Evolutionary conservation across 1,284 basidiomycete genomes (phyloP).

Genomic region (Cutaneotrichosporon sp.): DNA sequence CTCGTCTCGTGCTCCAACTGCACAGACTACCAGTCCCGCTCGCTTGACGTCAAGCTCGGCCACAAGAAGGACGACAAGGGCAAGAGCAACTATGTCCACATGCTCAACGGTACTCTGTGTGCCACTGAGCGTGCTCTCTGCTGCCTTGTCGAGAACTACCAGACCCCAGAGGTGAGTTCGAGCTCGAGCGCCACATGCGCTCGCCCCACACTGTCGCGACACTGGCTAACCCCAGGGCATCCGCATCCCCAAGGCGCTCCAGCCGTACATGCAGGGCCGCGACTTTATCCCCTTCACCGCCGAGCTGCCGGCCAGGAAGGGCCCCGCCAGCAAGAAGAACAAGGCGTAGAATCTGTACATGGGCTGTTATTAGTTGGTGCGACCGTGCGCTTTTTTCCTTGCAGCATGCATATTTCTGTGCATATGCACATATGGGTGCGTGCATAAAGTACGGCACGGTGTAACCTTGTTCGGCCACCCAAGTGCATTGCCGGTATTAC

Average conservation of each 20-base stretch:
- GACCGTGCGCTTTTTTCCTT: too few relatives aligned
- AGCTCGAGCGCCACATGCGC: neutral
- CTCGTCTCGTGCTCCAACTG: constrained; percentile 87
- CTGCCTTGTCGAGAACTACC: constrained; percentile 98
- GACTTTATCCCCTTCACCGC: constrained; percentile 76
- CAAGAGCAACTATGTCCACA: constrained; percentile 89
- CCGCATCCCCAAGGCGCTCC: constrained; percentile 77
- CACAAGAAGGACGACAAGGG: constrained; percentile 79
- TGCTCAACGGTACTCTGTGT: constrained; percentile 95
- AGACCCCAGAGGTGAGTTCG: constrained; percentile 77
- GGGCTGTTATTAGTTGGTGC: neutral
- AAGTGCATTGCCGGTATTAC: too few relatives aligned
- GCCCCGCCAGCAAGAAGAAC: constrained; percentile 38
- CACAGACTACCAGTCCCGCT: constrained; percentile 87
- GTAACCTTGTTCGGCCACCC: too few relatives aligned
- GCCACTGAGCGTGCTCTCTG: constrained; percentile 94
- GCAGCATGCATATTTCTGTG: neutral
- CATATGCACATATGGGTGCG: neutral
- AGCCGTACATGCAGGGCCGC: constrained; percentile 93
- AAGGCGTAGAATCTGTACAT: constrained; percentile 17
- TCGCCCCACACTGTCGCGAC: neutral
- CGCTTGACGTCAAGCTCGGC: constrained; percentile 83
- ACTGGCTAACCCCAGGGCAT: constrained; percentile 59
- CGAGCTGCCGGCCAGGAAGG: constrained; percentile 40
- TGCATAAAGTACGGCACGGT: too few relatives aligned